These are phyloP conservation scores for Pyrenophora seminiperda DNA, from an alignment of 2,329 filamentous ascomycete species.

Conservation along the genomic window DNA sequence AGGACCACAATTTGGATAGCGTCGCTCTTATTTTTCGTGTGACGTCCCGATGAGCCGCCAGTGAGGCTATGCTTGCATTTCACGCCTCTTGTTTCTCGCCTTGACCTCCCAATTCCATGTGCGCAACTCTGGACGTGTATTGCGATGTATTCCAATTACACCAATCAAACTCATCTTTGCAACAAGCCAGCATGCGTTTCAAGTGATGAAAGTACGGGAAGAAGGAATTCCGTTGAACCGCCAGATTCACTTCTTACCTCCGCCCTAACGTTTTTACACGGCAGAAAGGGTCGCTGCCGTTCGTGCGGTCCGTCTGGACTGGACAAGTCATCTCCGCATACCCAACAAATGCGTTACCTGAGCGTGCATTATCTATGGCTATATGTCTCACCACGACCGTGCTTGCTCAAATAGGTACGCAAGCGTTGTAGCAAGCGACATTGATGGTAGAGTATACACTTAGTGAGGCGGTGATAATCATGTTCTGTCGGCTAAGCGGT, in stretches of 20 bases:
- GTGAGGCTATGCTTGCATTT: constrained; percentile 11
- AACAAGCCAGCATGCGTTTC: neutral
- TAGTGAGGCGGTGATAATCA: constrained; percentile 25
- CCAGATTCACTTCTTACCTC: constrained; percentile 25
- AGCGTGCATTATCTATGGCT: constrained; percentile 13
- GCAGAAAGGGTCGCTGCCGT: constrained; percentile 12
- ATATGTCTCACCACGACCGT: constrained; percentile 15
- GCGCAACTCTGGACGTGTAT: constrained; percentile 3
- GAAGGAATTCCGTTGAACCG: neutral
- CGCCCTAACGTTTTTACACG: neutral
- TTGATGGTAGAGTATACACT: constrained; percentile 23
- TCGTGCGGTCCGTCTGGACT: constrained; percentile 27
- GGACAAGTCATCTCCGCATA: constrained; percentile 17
- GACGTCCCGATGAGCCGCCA: constrained; percentile 37
- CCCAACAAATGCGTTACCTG: constrained; percentile 15
- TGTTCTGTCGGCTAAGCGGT: constrained; percentile 32
- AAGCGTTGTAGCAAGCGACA: constrained; percentile 36
- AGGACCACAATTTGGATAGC: constrained; percentile 45
- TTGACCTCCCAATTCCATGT: constrained; percentile 5
- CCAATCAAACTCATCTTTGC: constrained; percentile 1
- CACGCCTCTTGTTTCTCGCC: constrained; percentile 1
- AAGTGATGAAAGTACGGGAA: neutral
- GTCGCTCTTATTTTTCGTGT: constrained; percentile 34
- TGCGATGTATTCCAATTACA: constrained; percentile 1
- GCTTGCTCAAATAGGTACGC: constrained; percentile 20